These are phyloP conservation scores for Delphinella strobiligena DNA, from an alignment of 2,329 filamentous ascomycete species.

Conservation along the genomic window DNA sequence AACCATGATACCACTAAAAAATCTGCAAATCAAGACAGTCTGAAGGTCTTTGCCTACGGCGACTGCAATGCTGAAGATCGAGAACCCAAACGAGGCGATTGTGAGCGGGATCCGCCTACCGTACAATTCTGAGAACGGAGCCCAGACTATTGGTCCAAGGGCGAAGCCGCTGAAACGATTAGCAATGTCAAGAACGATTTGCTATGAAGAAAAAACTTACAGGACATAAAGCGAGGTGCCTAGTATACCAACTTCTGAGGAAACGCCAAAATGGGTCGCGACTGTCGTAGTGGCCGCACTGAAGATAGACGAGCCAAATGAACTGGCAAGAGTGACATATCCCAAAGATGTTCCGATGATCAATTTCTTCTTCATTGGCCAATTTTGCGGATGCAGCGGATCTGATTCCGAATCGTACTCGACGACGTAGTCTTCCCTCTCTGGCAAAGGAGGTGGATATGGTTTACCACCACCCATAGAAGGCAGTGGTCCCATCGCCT, in stretches of 20 bases:
- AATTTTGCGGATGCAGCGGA: constrained; percentile 78
- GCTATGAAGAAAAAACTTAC: too few species aligned
- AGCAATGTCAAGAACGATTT: too few species aligned
- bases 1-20: constrained; percentile 25
- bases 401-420: constrained; percentile 63
- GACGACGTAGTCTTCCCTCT: constrained; percentile 66
- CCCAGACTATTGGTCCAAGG: constrained; percentile 27
- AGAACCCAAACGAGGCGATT: constrained; percentile 21
- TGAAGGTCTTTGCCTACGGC: constrained; percentile 26
- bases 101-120: constrained; percentile 23
- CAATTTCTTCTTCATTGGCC: constrained; percentile 67
- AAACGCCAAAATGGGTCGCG: constrained; percentile 29
- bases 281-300: constrained; percentile 31
- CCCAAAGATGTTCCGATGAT: constrained; percentile 46
- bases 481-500: constrained; percentile 50
- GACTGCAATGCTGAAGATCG: constrained; percentile 37
- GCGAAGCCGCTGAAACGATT: too few species aligned
- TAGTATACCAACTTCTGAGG: constrained; percentile 24
- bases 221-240: constrained; percentile 28
- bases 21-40: constrained; percentile 25
- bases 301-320: constrained; percentile 47
- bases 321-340: constrained; percentile 58
- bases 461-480: constrained; percentile 62
- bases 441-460: constrained; percentile 57
- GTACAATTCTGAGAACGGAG: constrained; percentile 34